Evolutionary conservation across 495 filamentous ascomycete genomes (phyloP), one percentile per base, ranked within the genome.

Genomic region (Podospora tetraspora): DNA sequence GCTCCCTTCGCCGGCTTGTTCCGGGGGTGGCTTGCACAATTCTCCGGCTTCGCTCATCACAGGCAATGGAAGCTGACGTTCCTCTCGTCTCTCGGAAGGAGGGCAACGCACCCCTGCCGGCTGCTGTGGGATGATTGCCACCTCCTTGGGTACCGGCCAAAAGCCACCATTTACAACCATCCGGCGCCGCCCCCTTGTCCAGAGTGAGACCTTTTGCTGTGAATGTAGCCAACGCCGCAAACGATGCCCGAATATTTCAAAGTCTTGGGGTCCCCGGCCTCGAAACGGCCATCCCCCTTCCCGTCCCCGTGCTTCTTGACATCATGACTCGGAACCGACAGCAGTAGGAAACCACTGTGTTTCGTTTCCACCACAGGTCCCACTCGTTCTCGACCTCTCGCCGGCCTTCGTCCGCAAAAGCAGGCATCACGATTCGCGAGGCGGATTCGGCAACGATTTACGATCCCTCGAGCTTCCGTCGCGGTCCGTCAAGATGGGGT

Each of bases 401-500:
- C 0, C 37, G 43, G 4, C 7, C 43, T 8, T 19, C 19, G 6
- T n/a, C 37, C 37, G 43, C 19, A 52, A 52, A 34, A 8, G 7
- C 43, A 52, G 16, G 1, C 19, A n/a, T n/a, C 43, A 9, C 43
- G 16, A 52, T 52, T 52, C 43, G 16, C 43, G 6, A 9, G 19
- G 43, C 7, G 1, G 43, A 52, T 52, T 3, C 19, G 43, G 43
- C n/a, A 23, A 62, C 23, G 19, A 23, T 27, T 27, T 32, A 11
- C 60, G n/a, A 21, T n/a, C 27, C 11, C 11, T 11, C 11, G 16
- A 29, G n/a, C 16, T 16, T 25, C 7, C 25, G 10, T 19, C 56
- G 34, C n/a, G 27, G 29, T n/a, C 57, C 59, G 27, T 57, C 69
- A 69, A 61, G 16, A 82, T 82, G 79, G 79, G 75, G 25, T 82